Percentiles rank a stretch among this genome's conserved stretches.
Evolutionary conservation across 2,329 filamentous ascomycete genomes (phyloP).

Genomic region (Botrytis galanthina): DNA sequence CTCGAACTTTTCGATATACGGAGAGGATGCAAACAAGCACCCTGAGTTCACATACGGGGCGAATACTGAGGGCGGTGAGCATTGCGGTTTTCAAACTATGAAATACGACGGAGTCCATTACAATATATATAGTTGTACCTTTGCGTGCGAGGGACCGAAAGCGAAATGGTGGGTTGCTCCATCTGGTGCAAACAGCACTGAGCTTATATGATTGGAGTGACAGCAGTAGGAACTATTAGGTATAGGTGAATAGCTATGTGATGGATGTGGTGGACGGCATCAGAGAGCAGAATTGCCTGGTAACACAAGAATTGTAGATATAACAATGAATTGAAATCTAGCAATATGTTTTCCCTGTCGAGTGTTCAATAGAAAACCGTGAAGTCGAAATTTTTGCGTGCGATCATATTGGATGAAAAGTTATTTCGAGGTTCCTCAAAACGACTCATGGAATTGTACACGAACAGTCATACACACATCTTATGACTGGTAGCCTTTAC

Average conservation of each 20-base stretch:
- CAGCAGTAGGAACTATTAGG: too few relatives aligned
- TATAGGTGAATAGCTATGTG: rapidly evolving
- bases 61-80: not conserved
- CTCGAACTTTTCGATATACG: not conserved
- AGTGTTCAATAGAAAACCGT: too few relatives aligned
- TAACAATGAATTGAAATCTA: not conserved
- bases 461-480: not conserved
- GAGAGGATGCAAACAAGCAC: not conserved
- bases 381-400: rapidly evolving
- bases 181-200: not conserved
- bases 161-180: not conserved
- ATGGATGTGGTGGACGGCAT: rapidly evolving
- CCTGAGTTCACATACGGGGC: not conserved
- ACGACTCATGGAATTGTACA: not conserved
- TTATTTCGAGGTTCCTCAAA: rapidly evolving
- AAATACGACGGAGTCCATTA: not conserved
- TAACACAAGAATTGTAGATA: not conserved
- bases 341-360: not conserved
- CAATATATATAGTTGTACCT: not conserved
- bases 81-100: not conserved
- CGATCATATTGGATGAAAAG: not conserved
- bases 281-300: not conserved
- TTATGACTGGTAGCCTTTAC: not conserved
- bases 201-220: too few relatives aligned
- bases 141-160: not conserved